Evolutionary conservation across 306 rosid species (phyloP).

Genomic region (Malus fusca): DNA sequence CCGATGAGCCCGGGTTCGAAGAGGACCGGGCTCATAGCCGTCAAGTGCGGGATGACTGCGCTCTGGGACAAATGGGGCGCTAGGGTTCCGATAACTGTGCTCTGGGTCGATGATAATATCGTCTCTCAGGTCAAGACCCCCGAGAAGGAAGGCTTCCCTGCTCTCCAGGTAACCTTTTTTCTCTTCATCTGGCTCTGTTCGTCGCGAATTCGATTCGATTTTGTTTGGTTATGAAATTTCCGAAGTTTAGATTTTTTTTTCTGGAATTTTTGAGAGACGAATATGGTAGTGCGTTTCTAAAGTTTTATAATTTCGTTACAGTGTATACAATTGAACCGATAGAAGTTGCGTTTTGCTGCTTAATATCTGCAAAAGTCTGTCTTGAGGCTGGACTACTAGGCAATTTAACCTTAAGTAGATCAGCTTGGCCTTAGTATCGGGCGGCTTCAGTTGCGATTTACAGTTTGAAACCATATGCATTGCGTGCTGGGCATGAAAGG

Average conservation of each 20-base stretch:
- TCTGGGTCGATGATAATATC: slow-evolving; percentile 91
- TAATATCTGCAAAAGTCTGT: not conserved
- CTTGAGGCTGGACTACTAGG: not conserved
- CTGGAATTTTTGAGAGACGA: not conserved
- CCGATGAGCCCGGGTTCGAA: slow-evolving; percentile 53
- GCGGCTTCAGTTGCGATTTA: not conserved
- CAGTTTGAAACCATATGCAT: not conserved
- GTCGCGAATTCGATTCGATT: not conserved
- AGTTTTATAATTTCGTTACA: not conserved
- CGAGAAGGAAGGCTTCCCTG: slow-evolving; percentile 60
- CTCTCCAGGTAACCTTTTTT: slow-evolving; percentile 61
- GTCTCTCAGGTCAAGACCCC: slow-evolving; percentile 92
- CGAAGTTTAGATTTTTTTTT: not conserved
- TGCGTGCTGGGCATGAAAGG: not conserved
- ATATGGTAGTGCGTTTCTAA: not conserved
- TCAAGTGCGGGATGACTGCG: slow-evolving; percentile 95
- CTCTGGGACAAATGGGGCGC: slow-evolving; percentile 98
- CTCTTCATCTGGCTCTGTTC: not conserved
- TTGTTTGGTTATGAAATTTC: not conserved
- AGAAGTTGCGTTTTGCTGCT: not conserved
- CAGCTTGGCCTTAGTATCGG: not conserved
- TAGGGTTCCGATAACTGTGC: slow-evolving; percentile 68
- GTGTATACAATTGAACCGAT: not conserved
- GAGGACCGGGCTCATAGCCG: slow-evolving; percentile 76
- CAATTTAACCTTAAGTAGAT: not conserved